Conservation (phyloP, 1,139 yeast species). For the Suhomyces chickasaworum region DNA sequence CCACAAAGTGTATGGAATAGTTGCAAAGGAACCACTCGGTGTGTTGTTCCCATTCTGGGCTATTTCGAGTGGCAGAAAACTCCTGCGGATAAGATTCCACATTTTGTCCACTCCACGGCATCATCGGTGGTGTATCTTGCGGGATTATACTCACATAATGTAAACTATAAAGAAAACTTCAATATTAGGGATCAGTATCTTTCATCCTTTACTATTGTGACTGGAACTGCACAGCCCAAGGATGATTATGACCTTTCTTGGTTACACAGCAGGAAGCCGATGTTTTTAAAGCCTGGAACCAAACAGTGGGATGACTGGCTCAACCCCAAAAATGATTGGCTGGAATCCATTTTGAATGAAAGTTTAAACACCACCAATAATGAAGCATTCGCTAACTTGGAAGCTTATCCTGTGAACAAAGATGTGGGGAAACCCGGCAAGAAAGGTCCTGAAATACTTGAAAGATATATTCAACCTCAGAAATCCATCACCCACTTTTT, state of each 20-base stretch:
- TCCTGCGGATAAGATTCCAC: constrained; percentile 53
- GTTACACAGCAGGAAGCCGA: constrained; percentile 80
- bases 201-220: constrained; percentile 69
- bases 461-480: constrained; percentile 24
- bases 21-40: constrained; percentile 43
- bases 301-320: constrained; percentile 66
- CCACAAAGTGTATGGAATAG: constrained; percentile 54
- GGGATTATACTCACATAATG: constrained; percentile 62
- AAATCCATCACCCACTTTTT: constrained; percentile 35
- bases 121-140: constrained; percentile 64
- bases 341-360: constrained; percentile 34
- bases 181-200: constrained; percentile 27
- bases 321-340: constrained; percentile 47
- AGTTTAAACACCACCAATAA: constrained; percentile 41
- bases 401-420: constrained; percentile 56
- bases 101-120: constrained; percentile 59
- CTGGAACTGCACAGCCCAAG: constrained; percentile 61
- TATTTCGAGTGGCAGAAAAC: constrained; percentile 77
- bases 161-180: constrained; percentile 31
- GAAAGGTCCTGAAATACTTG: constrained; percentile 18
- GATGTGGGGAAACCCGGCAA: constrained; percentile 63
- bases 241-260: constrained; percentile 54
- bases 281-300: constrained; percentile 60
- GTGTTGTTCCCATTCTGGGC: constrained; percentile 79
- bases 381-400: constrained; percentile 44